These are phyloP conservation scores for Debaryomyces tyrocola DNA, from an alignment of 805 yeast species.

Conservation along the genomic window DNA sequence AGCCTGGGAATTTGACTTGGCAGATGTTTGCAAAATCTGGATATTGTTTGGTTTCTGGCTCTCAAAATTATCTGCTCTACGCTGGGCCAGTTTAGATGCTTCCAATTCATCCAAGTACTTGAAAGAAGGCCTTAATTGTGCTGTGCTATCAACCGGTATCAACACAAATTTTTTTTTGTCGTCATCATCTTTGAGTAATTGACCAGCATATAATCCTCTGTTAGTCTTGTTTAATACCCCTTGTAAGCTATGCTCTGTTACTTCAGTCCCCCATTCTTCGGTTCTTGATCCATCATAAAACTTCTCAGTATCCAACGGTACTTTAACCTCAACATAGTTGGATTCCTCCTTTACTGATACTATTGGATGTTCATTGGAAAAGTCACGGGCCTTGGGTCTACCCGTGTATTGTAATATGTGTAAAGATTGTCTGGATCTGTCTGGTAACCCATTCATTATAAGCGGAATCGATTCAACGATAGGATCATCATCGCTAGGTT, in stretches of 20 bases:
- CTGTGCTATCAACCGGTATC: slow-evolving; percentile 62
- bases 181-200: slow-evolving; percentile 20
- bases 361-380: slow-evolving; percentile 31
- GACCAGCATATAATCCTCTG: slow-evolving; percentile 45
- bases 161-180: slow-evolving; percentile 50
- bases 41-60: slow-evolving; percentile 31
- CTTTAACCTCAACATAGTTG: slow-evolving; percentile 68
- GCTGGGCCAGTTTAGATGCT: slow-evolving; percentile 41
- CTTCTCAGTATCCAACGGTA: slow-evolving; percentile 67
- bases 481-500: slow-evolving; percentile 32
- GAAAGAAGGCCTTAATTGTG: slow-evolving; percentile 82
- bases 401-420: slow-evolving; percentile 54
- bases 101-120: slow-evolving; percentile 68
- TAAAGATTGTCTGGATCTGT: slow-evolving; percentile 23
- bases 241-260: slow-evolving; percentile 59
- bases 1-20: slow-evolving; percentile 26
- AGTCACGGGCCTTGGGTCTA: slow-evolving; percentile 45
- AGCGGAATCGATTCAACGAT: slow-evolving; percentile 40
- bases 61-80: slow-evolving; percentile 39
- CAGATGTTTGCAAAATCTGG: slow-evolving; percentile 42
- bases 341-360: slow-evolving; percentile 62
- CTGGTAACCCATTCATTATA: slow-evolving; percentile 24
- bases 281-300: slow-evolving; percentile 69
- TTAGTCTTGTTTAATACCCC: slow-evolving; percentile 65
- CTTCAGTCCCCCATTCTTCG: slow-evolving; percentile 60